Percentiles rank a stretch among this genome's conserved stretches.
Conservation (phyloP, 2,329 filamentous ascomycete species). For the Cordyceps farinosa region DNA sequence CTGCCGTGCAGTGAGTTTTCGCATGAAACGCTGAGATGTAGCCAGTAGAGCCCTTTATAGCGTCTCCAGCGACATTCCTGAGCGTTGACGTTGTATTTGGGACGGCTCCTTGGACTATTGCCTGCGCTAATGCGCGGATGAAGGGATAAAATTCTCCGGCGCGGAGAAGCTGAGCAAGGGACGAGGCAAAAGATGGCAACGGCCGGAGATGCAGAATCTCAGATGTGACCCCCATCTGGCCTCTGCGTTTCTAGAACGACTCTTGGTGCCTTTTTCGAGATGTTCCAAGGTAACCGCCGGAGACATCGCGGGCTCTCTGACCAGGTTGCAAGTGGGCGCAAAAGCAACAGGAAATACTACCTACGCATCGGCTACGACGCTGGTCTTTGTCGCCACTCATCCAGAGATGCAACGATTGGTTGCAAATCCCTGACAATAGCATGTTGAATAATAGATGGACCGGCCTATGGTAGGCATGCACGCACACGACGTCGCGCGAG, state of each 20-base stretch:
- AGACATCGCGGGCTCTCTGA: neutral
- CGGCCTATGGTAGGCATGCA: neutral
- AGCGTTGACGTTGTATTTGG: neutral
- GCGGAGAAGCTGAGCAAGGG: neutral
- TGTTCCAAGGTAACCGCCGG: neutral
- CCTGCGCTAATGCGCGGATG: neutral
- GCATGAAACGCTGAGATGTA: neutral
- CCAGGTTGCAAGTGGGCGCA: neutral
- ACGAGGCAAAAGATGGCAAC: neutral
- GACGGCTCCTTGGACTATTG: neutral
- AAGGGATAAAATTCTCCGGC: neutral
- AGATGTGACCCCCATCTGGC: neutral
- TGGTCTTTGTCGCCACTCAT: too few species aligned
- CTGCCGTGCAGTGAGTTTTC: neutral
- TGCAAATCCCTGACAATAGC: neutral
- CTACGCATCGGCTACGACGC: too few species aligned
- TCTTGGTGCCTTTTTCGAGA: neutral
- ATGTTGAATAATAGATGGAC: neutral
- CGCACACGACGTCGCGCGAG: neutral
- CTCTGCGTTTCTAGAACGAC: neutral
- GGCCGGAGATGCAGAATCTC: neutral
- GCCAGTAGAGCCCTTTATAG: neutral
- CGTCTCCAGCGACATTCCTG: neutral
- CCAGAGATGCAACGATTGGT: neutral
- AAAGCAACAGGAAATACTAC: too few species aligned